Base-by-base conservation (phyloP, 257 asterid species). In the Linderniella brevidens region DNA sequence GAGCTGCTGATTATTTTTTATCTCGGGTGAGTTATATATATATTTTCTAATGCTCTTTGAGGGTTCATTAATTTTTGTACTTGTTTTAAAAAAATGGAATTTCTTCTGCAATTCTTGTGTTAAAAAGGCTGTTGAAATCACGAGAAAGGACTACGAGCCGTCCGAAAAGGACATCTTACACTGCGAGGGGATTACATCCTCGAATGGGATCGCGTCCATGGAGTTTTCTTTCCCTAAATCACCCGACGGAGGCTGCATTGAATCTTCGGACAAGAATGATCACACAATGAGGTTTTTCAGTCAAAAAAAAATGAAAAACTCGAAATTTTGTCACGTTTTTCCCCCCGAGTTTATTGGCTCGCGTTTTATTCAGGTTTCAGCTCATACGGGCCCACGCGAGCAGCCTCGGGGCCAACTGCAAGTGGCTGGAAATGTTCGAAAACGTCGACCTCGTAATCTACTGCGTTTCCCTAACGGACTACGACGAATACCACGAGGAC, bases 381-480 rank as follows among this genome's bases (percentile, higher is more conserved):
- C 92, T 90, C 53, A 86, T 70, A 41, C 68, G 94, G 64, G 92
- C 64, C 35, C 75, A 64, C 1, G 46, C 75, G 4, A 79, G 73
- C 71, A 73, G 76, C 72, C 84, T 90, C 0, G 93, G 96, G 67
- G 75, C 64, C 48, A 73, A 81, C 41, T 77, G 96, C 88, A 90
- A 75, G 67, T 77, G 92, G 88, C 56, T 90, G 68, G 85, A 72
- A 42, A 85, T 90, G 94, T 90, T 90, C 35, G 96, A 81, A 62
- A 92, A 79, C 20, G 68, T 69, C 1, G 65, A 85, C 70, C 70
- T 90, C 5, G 86, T 85, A 51, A 41, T 85, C 44, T 86, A 60
- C 43, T 75, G 82, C 7, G 83, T 74, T 41, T 86, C 99, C 52
- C 72, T 85, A 48, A 75, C 93, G 8, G 92, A 73, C 19, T 90